Evolutionary conservation across 2,329 filamentous ascomycete genomes (phyloP).

Genomic region (Amauroascus verrucosus): DNA sequence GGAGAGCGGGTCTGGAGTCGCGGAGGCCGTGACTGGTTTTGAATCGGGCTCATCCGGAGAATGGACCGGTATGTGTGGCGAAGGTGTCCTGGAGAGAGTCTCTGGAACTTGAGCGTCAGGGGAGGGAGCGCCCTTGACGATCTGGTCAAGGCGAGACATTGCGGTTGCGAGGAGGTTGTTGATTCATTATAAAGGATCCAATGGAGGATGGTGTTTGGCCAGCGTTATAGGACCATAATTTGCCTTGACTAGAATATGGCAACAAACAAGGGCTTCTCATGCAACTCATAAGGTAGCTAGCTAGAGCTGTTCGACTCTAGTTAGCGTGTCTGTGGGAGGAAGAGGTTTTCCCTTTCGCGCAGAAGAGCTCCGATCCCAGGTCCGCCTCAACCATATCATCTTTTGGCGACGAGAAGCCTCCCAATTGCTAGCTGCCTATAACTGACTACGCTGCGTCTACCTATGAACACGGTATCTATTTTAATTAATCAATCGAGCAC

Average conservation of each 20-base stretch:
- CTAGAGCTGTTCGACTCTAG: too few species aligned
- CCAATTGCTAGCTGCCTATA: too few species aligned
- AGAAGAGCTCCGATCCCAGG: background rate
- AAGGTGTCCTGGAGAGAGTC: constrained; percentile 36
- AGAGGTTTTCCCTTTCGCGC: too few species aligned
- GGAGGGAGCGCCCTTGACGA: constrained; percentile 80
- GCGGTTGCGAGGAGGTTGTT: constrained; percentile 40
- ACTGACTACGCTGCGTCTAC: background rate
- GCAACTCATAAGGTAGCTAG: too few species aligned
- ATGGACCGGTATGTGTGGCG: constrained; percentile 18
- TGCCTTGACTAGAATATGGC: too few species aligned
- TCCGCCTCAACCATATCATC: background rate
- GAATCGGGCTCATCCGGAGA: background rate
- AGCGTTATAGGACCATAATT: too few species aligned
- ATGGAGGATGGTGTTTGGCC: too few species aligned
- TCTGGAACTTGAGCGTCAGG: constrained; percentile 44
- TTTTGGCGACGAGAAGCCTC: too few species aligned
- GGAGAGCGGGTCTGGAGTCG: constrained; percentile 58
- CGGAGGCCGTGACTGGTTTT: constrained; percentile 6
- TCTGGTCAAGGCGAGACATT: constrained; percentile 62
- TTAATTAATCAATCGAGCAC: too few species aligned
- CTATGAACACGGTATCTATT: background rate
- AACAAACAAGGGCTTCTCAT: background rate
- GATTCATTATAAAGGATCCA: constrained; percentile 7
- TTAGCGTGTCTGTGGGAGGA: too few species aligned